Evolutionary conservation across 2,329 filamentous ascomycete species (phyloP).

Genomic region (Blastomyces gilchristii): DNA sequence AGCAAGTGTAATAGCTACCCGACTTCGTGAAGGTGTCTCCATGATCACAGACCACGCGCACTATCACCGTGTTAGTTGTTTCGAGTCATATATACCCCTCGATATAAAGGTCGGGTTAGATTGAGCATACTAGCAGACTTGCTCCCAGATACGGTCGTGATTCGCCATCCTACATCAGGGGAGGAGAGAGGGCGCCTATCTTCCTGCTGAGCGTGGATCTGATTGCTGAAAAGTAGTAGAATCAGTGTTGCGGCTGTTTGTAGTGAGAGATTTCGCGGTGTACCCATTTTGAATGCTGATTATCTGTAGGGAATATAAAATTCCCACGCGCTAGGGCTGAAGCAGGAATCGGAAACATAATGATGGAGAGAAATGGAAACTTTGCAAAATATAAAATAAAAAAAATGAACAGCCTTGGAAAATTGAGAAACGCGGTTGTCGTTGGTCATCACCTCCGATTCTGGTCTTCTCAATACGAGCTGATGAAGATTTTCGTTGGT

Average conservation of each 20-base stretch:
- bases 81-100: not conserved
- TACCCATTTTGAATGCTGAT: not conserved
- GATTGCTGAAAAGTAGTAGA: not conserved
- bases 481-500: not conserved
- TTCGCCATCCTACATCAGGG: slow-evolving; percentile 4
- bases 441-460: not conserved
- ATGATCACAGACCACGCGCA: not conserved
- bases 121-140: slow-evolving; percentile 1
- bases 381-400: not conserved
- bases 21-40: slow-evolving; percentile 3
- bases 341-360: not conserved
- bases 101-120: not conserved
- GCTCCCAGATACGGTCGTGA: slow-evolving; percentile 1
- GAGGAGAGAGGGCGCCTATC: not conserved
- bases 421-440: not conserved
- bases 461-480: not conserved
- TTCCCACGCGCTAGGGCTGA: not conserved
- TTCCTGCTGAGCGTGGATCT: not conserved
- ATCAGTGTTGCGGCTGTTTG: not conserved
- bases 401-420: not conserved
- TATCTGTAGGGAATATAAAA: not conserved
- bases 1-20: slow-evolving; percentile 5
- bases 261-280: not conserved
- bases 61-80: not conserved
- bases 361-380: not conserved